Percentiles rank a stretch among this genome's conserved stretches.
phyloP scores from a whole-genome alignment of 768 basidiomycete genomes.

The Boletus tomentosulus region DNA sequence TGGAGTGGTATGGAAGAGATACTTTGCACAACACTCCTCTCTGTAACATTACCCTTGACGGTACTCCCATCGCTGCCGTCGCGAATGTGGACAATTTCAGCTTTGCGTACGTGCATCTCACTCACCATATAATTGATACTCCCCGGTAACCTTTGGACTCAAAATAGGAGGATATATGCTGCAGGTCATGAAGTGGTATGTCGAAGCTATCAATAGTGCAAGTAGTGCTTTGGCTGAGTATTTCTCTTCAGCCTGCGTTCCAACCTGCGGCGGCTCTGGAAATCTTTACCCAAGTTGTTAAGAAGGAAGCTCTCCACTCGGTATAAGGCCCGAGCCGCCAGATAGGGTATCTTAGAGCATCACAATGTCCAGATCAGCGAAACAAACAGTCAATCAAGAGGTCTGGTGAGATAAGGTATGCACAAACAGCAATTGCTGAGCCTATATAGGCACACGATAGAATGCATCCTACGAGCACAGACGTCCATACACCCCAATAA shows the following conservation, averaged over 20 bases:
- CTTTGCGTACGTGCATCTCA: conserved; percentile 49
- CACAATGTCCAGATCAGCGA: conserved; percentile 31
- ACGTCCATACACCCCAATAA: conserved; percentile 52
- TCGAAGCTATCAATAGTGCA: not conserved
- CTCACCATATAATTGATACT: too few species aligned
- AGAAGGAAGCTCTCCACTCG: conserved; percentile 50
- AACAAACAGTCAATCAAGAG: not conserved
- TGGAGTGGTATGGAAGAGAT: conserved; percentile 45
- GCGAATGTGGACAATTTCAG: conserved; percentile 65
- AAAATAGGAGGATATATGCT: conserved; percentile 43
- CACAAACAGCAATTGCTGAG: conserved; percentile 48
- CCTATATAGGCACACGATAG: conserved; percentile 59
- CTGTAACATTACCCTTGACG: conserved; percentile 55
- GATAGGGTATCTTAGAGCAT: not conserved
- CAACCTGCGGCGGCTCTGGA: conserved; percentile 54
- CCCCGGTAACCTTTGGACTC: too few species aligned
- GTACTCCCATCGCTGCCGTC: conserved; percentile 50
- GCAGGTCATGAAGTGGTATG: conserved; percentile 64
- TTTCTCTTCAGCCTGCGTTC: conserved; percentile 48
- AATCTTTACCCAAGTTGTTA: conserved; percentile 55
- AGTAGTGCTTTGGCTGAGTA: too few species aligned
- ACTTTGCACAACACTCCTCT: conserved; percentile 38
- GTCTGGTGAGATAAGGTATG: not conserved
- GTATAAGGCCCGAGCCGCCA: conserved; percentile 23
- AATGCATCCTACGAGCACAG: conserved; percentile 48